phyloP scores from a whole-genome alignment of 441 rosid genomes.

The Flueggea neowawraea region DNA sequence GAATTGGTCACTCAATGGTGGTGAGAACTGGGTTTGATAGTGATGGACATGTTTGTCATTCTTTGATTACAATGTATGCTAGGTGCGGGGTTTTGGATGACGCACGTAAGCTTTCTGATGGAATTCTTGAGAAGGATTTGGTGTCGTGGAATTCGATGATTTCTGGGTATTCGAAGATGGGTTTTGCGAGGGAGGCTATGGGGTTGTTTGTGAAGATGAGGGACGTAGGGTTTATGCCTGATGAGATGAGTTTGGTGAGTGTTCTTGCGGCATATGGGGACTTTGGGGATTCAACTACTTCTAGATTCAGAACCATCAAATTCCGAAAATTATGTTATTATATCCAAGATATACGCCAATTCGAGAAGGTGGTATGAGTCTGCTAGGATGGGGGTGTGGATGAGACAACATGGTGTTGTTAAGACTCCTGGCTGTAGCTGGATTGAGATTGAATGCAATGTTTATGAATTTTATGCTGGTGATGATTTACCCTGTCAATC shows the following conservation, averaged over 20 bases:
- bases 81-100: conserved; percentile 29
- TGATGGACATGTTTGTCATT: conserved; percentile 53
- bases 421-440: conserved; percentile 44
- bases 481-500: conserved; percentile 29
- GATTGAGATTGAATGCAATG: conserved; percentile 51
- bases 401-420: conserved; percentile 57
- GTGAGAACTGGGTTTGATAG: conserved; percentile 51
- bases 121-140: conserved; percentile 48
- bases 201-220: conserved; percentile 56
- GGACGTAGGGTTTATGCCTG: conserved; percentile 51
- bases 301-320: conserved; percentile 54
- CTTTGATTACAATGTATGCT: conserved; percentile 53
- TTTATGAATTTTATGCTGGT: conserved; percentile 72
- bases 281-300: conserved; percentile 57
- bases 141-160: conserved; percentile 95
- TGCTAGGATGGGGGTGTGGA: conserved; percentile 63
- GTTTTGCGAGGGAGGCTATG: conserved; percentile 52
- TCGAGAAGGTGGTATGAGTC: conserved; percentile 66
- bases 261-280: conserved; percentile 66
- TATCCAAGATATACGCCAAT: conserved; percentile 70
- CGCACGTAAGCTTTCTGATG: conserved; percentile 75
- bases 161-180: conserved; percentile 65
- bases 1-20: conserved; percentile 47
- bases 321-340: conserved; percentile 78
- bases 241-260: conserved; percentile 80